Evolutionary conservation across 2,329 filamentous ascomycete species (phyloP).

Genomic region (Cercospora citrullina): DNA sequence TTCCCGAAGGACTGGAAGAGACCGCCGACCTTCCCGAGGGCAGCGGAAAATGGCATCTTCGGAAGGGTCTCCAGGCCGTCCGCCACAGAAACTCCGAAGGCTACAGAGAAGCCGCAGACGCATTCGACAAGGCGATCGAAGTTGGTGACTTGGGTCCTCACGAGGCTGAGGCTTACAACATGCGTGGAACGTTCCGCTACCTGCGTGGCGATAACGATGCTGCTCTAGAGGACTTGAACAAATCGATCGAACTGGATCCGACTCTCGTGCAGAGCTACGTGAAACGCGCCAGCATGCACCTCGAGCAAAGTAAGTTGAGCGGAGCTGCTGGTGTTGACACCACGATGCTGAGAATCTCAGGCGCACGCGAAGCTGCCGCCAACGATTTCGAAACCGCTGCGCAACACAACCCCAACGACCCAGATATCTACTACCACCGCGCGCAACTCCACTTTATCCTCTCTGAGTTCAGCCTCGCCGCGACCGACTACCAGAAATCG

Average conservation of each 20-base stretch:
- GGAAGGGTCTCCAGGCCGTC: constrained; percentile 77
- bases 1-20: constrained; percentile 80
- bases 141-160: constrained; percentile 75
- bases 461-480: constrained; percentile 85
- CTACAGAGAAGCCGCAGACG: constrained; percentile 81
- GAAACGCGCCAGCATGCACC: constrained; percentile 96
- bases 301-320: constrained; percentile 72
- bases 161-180: constrained; percentile 91
- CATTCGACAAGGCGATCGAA: constrained; percentile 87
- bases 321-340: constrained; percentile 18
- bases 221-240: constrained; percentile 82
- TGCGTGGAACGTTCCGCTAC: constrained; percentile 94
- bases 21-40: constrained; percentile 73
- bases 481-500: constrained; percentile 98
- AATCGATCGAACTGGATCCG: constrained; percentile 87
- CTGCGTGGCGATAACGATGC: constrained; percentile 82
- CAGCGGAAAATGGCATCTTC: constrained; percentile 80
- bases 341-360: constrained; percentile 48
- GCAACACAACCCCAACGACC: constrained; percentile 80
- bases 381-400: constrained; percentile 85
- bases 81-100: constrained; percentile 84
- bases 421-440: constrained; percentile 98
- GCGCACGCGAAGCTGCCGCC: constrained; percentile 81
- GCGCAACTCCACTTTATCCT: constrained; percentile 98
- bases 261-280: constrained; percentile 94